These are phyloP conservation scores for Apiotrichum gracile DNA, from an alignment of 1,284 basidiomycete species.

Conservation along the genomic window DNA sequence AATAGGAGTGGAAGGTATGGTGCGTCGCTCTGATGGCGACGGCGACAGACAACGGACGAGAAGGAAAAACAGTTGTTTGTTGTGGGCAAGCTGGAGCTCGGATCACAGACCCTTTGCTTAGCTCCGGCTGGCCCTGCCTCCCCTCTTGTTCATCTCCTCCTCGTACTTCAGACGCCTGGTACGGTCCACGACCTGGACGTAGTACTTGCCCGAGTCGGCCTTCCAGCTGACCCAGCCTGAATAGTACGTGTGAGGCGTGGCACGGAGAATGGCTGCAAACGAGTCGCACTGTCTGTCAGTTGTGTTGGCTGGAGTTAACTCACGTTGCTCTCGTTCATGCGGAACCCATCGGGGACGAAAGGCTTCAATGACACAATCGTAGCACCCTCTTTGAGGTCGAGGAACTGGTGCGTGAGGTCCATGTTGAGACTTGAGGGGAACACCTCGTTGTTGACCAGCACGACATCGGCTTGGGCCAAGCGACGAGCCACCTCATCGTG, in stretches of 20 bases:
- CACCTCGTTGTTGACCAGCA: conserved; percentile 56
- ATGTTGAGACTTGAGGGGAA: conserved; percentile 53
- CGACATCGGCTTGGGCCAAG: conserved; percentile 51
- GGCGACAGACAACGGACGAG: too few relatives aligned
- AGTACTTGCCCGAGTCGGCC: conserved; percentile 37
- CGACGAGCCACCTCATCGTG: conserved; percentile 36
- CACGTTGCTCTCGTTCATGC: conserved; percentile 49
- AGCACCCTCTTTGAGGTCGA: conserved; percentile 53
- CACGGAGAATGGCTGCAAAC: conserved; percentile 38
- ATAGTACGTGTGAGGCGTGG: conserved; percentile 32
- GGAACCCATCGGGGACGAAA: conserved; percentile 51
- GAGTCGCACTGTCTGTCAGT: conserved; percentile 33
- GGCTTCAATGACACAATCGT: conserved; percentile 53
- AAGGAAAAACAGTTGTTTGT: too few relatives aligned
- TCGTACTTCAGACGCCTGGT: conserved; percentile 31
- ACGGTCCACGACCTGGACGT: conserved; percentile 39
- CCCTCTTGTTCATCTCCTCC: conserved; percentile 26
- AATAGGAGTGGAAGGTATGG: too few relatives aligned
- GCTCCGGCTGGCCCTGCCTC: background rate
- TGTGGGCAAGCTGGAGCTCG: too few relatives aligned
- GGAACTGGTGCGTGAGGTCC: conserved; percentile 52
- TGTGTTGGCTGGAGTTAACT: conserved; percentile 14
- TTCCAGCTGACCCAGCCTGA: conserved; percentile 46
- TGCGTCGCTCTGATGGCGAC: too few relatives aligned
- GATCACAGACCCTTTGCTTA: background rate